A percentile compares a stretch with the other conserved stretches of the same genome.
These are phyloP conservation scores for Gymnopus androsaceus DNA, from an alignment of 1,284 basidiomycete species.

Conservation along the genomic window DNA sequence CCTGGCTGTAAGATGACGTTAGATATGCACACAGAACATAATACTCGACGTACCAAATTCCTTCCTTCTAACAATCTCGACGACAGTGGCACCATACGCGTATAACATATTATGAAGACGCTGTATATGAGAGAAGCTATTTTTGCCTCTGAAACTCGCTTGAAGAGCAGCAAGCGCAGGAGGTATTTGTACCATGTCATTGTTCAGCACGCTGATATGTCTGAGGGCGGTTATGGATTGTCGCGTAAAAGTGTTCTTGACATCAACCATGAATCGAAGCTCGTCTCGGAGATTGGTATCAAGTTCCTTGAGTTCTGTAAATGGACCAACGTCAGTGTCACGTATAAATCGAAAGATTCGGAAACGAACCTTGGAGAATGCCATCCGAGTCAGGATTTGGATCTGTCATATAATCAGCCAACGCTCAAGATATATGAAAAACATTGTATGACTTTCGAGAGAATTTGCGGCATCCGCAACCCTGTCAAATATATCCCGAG, in stretches of 20 bases:
- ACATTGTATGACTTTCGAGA: conserved; percentile 49
- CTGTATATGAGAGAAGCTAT: conserved; percentile 87
- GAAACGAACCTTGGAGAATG: conserved; percentile 52
- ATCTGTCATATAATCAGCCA: conserved; percentile 30
- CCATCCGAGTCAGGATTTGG: conserved; percentile 52
- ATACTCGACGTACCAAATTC: conserved; percentile 79
- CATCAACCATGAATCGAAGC: conserved; percentile 53
- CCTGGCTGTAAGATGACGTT: conserved; percentile 44
- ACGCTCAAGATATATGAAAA: background rate
- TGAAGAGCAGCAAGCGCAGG: conserved; percentile 65
- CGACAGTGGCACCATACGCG: conserved; percentile 89
- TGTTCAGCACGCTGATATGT: conserved; percentile 75
- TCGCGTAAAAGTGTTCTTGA: conserved; percentile 80
- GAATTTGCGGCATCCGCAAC: conserved; percentile 53
- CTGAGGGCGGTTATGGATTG: conserved; percentile 68
- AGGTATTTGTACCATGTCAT: conserved; percentile 72
- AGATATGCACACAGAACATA: background rate
- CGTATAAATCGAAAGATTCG: background rate
- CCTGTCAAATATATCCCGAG: conserved; percentile 59
- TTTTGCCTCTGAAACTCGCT: conserved; percentile 69
- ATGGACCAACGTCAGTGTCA: background rate
- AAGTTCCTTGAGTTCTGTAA: conserved; percentile 60
- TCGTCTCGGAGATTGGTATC: conserved; percentile 64
- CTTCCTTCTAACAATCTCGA: conserved; percentile 88
- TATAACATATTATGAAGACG: conserved; percentile 89